Conservation (phyloP, 768 basidiomycete genomes). For the Gyrodon lividus region DNA sequence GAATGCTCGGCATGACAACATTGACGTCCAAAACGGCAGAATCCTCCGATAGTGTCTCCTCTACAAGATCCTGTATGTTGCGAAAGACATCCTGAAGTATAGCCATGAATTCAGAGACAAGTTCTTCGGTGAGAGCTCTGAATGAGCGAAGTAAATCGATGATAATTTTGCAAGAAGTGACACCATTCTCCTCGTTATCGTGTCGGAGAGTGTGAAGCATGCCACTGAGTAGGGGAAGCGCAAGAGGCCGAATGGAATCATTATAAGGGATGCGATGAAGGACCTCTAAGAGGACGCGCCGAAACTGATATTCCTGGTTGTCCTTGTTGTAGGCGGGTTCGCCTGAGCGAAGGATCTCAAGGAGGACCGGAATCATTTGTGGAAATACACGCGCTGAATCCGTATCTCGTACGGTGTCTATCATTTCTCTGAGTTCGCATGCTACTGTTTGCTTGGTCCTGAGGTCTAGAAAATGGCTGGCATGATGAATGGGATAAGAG, state of each 20-base stretch:
- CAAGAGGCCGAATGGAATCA: slow-evolving; percentile 73
- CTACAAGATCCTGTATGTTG: slow-evolving; percentile 70
- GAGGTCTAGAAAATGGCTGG: slow-evolving; percentile 49
- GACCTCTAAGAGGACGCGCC: slow-evolving; percentile 84
- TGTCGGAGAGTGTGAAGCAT: slow-evolving; percentile 80
- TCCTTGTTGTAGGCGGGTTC: slow-evolving; percentile 68
- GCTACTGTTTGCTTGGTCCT: slow-evolving; percentile 69
- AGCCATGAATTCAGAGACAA: slow-evolving; percentile 74
- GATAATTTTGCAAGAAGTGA: slow-evolving; percentile 85
- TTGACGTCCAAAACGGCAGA: slow-evolving; percentile 56
- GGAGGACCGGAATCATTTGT: slow-evolving; percentile 69
- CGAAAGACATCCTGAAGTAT: slow-evolving; percentile 77
- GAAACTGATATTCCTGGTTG: slow-evolving; percentile 73
- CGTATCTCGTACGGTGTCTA: slow-evolving; percentile 75
- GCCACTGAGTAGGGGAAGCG: slow-evolving; percentile 65
- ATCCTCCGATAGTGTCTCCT: slow-evolving; percentile 70
- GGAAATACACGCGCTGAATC: slow-evolving; percentile 70
- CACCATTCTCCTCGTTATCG: slow-evolving; percentile 97
- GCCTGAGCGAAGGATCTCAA: slow-evolving; percentile 69
- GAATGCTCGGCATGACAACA: slow-evolving; percentile 63
- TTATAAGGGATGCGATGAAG: slow-evolving; percentile 82
- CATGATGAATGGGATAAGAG: not conserved
- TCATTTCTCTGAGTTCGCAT: slow-evolving; percentile 75
- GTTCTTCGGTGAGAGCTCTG: slow-evolving; percentile 68
- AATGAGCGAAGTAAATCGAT: slow-evolving; percentile 85